Percentiles rank a stretch among this genome's conserved stretches.
These are phyloP conservation scores for Stenocarpella maydis DNA, from an alignment of 2,329 filamentous ascomycete genomes.

Conservation along the genomic window DNA sequence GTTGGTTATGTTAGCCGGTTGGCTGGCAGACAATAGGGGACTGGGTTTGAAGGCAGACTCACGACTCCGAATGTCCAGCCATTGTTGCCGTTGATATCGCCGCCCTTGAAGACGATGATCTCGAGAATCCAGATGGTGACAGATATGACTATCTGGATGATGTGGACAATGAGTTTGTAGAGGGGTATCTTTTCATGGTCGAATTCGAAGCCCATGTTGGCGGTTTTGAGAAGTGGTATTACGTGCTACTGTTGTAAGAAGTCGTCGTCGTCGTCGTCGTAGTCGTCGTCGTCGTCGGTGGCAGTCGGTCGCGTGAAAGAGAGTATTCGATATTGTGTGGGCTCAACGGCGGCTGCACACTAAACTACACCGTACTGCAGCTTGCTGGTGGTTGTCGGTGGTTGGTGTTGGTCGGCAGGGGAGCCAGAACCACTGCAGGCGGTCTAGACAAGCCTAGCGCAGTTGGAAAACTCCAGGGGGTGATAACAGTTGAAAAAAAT, in stretches of 20 bases:
- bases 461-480: constrained; percentile 1
- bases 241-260: background rate
- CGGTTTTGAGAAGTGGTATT: background rate
- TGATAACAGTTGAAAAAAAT: constrained; percentile 1
- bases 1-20: constrained; percentile 17
- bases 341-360: background rate
- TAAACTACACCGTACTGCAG: too few species aligned
- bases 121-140: constrained; percentile 67
- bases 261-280: too few species aligned
- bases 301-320: background rate
- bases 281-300: background rate
- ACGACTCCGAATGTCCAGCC: constrained; percentile 73
- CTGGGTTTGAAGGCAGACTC: constrained; percentile 42
- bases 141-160: constrained; percentile 61
- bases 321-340: background rate
- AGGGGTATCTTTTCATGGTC: constrained; percentile 62
- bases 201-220: constrained; percentile 56
- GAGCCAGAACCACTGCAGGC: constrained; percentile 26
- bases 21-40: background rate
- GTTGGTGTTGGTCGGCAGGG: constrained; percentile 25
- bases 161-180: constrained; percentile 66
- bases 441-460: constrained; percentile 29
- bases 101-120: constrained; percentile 64
- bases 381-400: background rate
- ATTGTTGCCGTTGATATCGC: constrained; percentile 63